Percentiles rank a stretch among this genome's conserved stretches.
phyloP scores from a whole-genome alignment of 257 asterid species.

The Petrea volubilis region DNA sequence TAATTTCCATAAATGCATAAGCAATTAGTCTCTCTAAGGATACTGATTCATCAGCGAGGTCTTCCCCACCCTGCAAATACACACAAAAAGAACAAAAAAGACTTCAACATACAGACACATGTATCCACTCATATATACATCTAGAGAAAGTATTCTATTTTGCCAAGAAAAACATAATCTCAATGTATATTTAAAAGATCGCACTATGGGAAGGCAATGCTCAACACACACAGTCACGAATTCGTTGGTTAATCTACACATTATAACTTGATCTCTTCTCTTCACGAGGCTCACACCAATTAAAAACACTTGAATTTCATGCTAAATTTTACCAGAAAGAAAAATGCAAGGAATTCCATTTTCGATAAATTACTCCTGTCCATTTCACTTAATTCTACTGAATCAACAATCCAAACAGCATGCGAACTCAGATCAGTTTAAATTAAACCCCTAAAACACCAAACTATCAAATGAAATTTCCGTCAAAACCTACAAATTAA shows the following conservation, averaged over 20 bases:
- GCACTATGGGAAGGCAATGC: background rate
- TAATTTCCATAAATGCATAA: background rate
- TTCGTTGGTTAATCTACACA: background rate
- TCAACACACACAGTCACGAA: background rate
- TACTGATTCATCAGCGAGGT: conserved; percentile 99
- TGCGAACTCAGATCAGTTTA: conserved; percentile 8
- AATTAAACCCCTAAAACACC: conserved; percentile 3
- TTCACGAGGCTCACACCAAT: background rate
- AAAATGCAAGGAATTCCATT: background rate
- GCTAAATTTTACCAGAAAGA: background rate
- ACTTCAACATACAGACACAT: background rate
- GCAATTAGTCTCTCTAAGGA: conserved; percentile 39
- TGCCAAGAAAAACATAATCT: background rate
- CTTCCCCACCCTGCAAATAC: conserved; percentile 93
- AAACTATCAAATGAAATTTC: background rate
- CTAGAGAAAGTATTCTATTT: background rate
- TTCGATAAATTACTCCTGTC: background rate
- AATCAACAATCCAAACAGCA: conserved; percentile 13
- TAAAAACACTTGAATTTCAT: background rate
- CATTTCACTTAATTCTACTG: background rate
- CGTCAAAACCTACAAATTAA: conserved; percentile 16
- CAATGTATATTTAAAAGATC: background rate
- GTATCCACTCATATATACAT: background rate
- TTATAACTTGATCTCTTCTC: background rate
- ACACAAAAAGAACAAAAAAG: conserved; percentile 12